Evolutionary conservation across 2,329 filamentous ascomycete genomes (phyloP).

Genomic region (Neofusicoccum sp.): DNA sequence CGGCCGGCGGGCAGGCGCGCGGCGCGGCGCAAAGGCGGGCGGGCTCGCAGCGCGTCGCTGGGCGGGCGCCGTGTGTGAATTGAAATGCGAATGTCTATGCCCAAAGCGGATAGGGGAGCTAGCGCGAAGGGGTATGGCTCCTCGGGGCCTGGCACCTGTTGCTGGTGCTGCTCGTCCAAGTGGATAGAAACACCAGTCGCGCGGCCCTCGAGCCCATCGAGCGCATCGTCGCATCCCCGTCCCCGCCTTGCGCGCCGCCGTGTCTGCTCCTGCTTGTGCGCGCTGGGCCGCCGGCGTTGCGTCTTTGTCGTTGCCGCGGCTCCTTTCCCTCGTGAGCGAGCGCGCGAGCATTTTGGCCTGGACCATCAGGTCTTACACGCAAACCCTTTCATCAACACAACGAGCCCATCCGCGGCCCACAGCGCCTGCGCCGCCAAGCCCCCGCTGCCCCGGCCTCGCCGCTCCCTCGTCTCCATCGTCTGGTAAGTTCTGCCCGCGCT

Average conservation of each 20-base stretch:
- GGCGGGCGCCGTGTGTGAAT: neutral
- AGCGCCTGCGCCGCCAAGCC: neutral
- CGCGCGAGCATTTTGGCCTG: constrained; percentile 15
- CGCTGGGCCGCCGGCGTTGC: neutral
- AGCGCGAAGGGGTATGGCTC: constrained; percentile 9
- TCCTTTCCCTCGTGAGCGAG: constrained; percentile 14
- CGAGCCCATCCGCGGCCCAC: neutral
- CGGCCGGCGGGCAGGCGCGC: too few species aligned
- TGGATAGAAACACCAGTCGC: constrained; percentile 13
- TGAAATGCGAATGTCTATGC: constrained; percentile 10
- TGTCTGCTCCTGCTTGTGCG: neutral
- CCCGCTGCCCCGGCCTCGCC: neutral
- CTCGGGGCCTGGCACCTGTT: constrained; percentile 3
- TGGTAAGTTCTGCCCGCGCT: neutral
- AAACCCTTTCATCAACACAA: constrained; percentile 15
- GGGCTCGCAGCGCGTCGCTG: neutral
- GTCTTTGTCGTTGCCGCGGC: constrained; percentile 6
- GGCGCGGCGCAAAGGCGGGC: neutral
- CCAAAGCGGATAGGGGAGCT: constrained; percentile 17
- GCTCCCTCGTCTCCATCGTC: neutral
- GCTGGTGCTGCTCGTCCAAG: constrained; percentile 12
- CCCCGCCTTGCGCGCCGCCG: neutral
- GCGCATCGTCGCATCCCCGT: constrained; percentile 11
- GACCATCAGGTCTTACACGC: constrained; percentile 15
- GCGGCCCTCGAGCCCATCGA: neutral